These are phyloP conservation scores for Mycena kentingensis DNA, from an alignment of 768 basidiomycete genomes.

Conservation along the genomic window DNA sequence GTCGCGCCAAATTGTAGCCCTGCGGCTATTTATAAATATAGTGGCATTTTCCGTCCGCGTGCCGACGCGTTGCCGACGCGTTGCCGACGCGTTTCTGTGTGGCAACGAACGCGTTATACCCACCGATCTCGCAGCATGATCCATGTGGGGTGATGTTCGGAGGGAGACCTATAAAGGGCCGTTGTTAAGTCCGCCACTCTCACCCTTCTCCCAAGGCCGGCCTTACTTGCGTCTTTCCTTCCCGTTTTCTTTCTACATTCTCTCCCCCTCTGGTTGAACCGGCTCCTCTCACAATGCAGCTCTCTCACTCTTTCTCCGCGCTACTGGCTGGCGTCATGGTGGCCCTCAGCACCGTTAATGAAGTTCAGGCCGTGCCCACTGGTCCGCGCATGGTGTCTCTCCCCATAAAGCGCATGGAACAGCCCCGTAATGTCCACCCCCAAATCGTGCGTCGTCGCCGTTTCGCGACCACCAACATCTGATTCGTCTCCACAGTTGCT, in stretches of 20 bases:
- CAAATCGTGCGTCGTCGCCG: constrained; percentile 35
- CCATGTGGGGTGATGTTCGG: too few species aligned
- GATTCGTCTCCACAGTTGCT: constrained; percentile 44
- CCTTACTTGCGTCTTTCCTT: constrained; percentile 33
- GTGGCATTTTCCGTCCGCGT: neutral
- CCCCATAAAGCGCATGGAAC: constrained; percentile 42
- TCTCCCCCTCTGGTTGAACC: constrained; percentile 23
- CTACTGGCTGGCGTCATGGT: constrained; percentile 56
- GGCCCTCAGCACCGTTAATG: constrained; percentile 36
- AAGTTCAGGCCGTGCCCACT: constrained; percentile 47
- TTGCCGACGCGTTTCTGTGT: constrained; percentile 17
- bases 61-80: neutral
- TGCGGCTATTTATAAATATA: constrained; percentile 34
- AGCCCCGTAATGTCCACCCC: constrained; percentile 34
- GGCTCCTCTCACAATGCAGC: constrained; percentile 51
- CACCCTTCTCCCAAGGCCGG: constrained; percentile 34
- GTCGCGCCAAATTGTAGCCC: constrained; percentile 30
- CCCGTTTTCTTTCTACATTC: constrained; percentile 24
- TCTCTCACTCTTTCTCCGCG: constrained; percentile 50
- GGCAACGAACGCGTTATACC: too few species aligned
- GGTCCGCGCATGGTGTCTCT: constrained; percentile 41
- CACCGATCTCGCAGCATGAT: too few species aligned
- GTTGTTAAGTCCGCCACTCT: constrained; percentile 19
- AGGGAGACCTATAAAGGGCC: constrained; percentile 15
- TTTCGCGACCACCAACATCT: neutral